Evolutionary conservation across 495 filamentous ascomycete species (phyloP).

Genomic region (Niebla homalea): DNA sequence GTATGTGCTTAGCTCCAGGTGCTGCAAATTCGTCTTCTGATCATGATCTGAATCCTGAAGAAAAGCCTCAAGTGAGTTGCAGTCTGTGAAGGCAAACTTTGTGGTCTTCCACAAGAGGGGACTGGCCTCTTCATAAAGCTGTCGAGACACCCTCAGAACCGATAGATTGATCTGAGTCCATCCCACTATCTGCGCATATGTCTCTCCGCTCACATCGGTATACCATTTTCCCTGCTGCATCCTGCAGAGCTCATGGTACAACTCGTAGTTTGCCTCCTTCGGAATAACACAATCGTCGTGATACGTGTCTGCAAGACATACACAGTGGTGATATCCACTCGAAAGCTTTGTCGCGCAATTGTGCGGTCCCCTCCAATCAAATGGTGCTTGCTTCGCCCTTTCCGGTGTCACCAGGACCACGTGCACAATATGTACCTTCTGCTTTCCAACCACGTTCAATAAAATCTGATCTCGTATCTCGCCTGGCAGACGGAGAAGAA

Average conservation of each 20-base stretch:
- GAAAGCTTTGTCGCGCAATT: no score
- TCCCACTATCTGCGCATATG: not conserved
- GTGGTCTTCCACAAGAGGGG: conserved; percentile 3
- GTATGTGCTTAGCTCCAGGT: no score
- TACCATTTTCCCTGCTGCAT: no score
- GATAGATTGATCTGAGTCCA: not conserved
- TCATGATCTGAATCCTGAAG: not conserved
- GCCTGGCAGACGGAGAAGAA: not conserved
- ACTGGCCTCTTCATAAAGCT: conserved; percentile 2
- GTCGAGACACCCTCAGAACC: conserved; percentile 1
- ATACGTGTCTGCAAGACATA: no score
- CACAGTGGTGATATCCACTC: no score
- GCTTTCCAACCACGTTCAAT: not conserved
- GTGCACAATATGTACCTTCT: conserved; percentile 2
- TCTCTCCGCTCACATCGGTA: no score
- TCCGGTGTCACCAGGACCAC: not conserved
- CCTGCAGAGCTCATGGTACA: no score
- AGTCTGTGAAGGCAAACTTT: conserved; percentile 3
- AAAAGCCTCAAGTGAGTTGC: not conserved
- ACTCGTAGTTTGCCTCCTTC: no score
- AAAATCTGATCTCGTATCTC: conserved; percentile 7
- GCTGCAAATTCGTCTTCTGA: not conserved
- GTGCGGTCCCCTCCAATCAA: not conserved
- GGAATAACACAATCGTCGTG: no score
- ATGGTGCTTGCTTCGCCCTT: not conserved